These are phyloP conservation scores for Phoma herbarum DNA, from an alignment of 2,329 filamentous ascomycete species.

Conservation along the genomic window DNA sequence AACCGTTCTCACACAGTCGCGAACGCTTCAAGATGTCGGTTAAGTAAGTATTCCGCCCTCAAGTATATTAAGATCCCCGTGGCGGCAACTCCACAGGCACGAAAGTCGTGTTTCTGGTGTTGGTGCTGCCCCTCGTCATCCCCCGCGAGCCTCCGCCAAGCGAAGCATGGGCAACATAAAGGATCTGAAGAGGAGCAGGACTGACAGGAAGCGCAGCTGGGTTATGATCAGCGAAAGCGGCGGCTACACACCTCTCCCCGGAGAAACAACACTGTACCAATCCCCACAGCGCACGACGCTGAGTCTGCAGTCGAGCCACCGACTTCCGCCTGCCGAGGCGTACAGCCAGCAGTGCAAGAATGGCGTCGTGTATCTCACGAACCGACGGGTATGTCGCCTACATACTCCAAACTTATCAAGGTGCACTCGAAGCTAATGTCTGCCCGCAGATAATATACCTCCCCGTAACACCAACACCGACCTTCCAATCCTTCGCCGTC, in stretches of 20 bases:
- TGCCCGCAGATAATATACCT: slow-evolving; percentile 80
- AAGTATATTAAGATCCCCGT: slow-evolving; percentile 1
- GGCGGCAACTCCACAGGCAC: not conserved
- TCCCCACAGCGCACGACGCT: slow-evolving; percentile 82
- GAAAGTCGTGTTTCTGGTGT: slow-evolving; percentile 14
- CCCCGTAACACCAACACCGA: slow-evolving; percentile 70
- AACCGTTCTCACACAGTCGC: slow-evolving; percentile 34
- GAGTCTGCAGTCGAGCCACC: slow-evolving; percentile 74
- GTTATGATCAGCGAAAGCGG: slow-evolving; percentile 82
- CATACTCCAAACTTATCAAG: not conserved
- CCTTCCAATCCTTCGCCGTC: slow-evolving; percentile 86
- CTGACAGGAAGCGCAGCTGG: slow-evolving; percentile 69
- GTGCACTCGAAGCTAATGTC: not conserved
- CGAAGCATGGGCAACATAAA: slow-evolving; percentile 28
- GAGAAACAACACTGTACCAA: slow-evolving; percentile 82
- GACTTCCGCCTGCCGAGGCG: slow-evolving; percentile 68
- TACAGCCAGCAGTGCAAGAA: slow-evolving; percentile 77
- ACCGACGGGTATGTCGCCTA: slow-evolving; percentile 73
- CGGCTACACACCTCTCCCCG: slow-evolving; percentile 83
- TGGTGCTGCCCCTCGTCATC: slow-evolving; percentile 21
- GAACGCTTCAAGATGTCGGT: slow-evolving; percentile 48
- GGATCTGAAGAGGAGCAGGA: slow-evolving; percentile 41
- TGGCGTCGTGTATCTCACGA: slow-evolving; percentile 82
- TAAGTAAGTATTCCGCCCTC: slow-evolving; percentile 46
- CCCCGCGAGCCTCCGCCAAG: slow-evolving; percentile 23